A percentile compares a stretch with the other conserved stretches of the same genome.
phyloP scores from a whole-genome alignment of 2,329 filamentous ascomycete genomes.

The Boeremia exigua region DNA sequence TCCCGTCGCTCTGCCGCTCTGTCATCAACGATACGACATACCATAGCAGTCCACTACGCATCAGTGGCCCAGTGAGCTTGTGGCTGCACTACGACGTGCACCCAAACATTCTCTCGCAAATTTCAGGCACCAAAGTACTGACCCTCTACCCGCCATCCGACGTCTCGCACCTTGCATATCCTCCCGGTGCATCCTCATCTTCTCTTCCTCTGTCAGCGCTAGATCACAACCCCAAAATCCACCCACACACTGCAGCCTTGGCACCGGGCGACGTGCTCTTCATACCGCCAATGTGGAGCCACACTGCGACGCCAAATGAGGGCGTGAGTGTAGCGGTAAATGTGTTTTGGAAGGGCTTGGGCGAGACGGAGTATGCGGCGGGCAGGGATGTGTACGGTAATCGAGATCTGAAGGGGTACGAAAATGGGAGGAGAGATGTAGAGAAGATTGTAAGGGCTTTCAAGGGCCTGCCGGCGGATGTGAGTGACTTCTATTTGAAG shows the following conservation, averaged over 20 bases:
- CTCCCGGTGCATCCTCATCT: conserved; percentile 80
- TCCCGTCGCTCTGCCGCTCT: conserved; percentile 67
- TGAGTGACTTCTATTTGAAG: conserved; percentile 76
- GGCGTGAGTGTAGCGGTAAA: conserved; percentile 80
- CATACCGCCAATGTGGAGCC: conserved; percentile 83
- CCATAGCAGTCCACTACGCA: conserved; percentile 80
- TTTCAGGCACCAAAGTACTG: conserved; percentile 74
- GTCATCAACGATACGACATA: conserved; percentile 52
- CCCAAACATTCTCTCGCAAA: conserved; percentile 84
- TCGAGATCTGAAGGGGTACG: conserved; percentile 81
- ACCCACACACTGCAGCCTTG: conserved; percentile 70
- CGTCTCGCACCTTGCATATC: conserved; percentile 71
- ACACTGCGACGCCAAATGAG: conserved; percentile 66
- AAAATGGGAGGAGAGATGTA: conserved; percentile 77
- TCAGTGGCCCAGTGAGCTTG: conserved; percentile 81
- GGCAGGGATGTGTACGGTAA: conserved; percentile 90
- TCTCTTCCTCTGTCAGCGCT: conserved; percentile 55
- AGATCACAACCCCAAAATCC: conserved; percentile 50
- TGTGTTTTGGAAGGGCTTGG: conserved; percentile 79
- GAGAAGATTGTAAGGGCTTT: conserved; percentile 70
- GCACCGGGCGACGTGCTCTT: conserved; percentile 78
- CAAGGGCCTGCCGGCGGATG: conserved; percentile 67
- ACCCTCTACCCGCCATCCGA: conserved; percentile 81
- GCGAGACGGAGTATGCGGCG: conserved; percentile 67
- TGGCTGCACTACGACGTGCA: conserved; percentile 95